Conservation (phyloP, 768 basidiomycete genomes). For the Auricularia auricula-judae region DNA sequence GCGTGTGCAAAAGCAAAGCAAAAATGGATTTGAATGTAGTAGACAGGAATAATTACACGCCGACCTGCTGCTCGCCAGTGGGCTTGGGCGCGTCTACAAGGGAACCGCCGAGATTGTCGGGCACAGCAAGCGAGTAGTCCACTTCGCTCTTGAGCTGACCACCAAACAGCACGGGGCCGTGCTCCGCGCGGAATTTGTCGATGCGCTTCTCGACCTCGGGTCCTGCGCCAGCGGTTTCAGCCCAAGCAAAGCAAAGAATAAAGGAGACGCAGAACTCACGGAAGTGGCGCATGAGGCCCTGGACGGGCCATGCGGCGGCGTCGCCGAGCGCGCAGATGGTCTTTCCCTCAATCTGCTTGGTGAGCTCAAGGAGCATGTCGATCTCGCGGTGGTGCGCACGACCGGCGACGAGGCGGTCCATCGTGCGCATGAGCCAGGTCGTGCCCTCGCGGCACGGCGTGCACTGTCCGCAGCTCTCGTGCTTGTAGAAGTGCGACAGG, state of each 20-base stretch:
- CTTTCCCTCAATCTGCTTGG: constrained; percentile 93
- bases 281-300: constrained; percentile 96
- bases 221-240: constrained; percentile 14
- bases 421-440: constrained; percentile 99
- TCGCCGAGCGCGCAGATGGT: constrained; percentile 97
- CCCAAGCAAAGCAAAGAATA: neutral
- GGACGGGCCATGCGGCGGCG: constrained; percentile 97
- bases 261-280: constrained; percentile 25
- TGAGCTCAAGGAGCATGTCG: constrained; percentile 94
- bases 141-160: constrained; percentile 59
- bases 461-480: constrained; percentile 97
- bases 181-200: constrained; percentile 54
- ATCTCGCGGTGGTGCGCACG: constrained; percentile 88
- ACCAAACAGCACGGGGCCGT: constrained; percentile 84
- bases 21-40: too few relatives aligned
- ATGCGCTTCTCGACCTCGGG: constrained; percentile 90
- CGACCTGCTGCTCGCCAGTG: neutral
- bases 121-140: constrained; percentile 58
- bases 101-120: constrained; percentile 58
- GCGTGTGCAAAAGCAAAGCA: too few relatives aligned
- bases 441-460: constrained; percentile 92
- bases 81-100: constrained; percentile 3
- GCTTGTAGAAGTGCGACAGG: constrained; percentile 94
- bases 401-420: constrained; percentile 91
- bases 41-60: neutral